phyloP scores from a whole-genome alignment of 179 eudicot species.

The Beta macrorhiza region DNA sequence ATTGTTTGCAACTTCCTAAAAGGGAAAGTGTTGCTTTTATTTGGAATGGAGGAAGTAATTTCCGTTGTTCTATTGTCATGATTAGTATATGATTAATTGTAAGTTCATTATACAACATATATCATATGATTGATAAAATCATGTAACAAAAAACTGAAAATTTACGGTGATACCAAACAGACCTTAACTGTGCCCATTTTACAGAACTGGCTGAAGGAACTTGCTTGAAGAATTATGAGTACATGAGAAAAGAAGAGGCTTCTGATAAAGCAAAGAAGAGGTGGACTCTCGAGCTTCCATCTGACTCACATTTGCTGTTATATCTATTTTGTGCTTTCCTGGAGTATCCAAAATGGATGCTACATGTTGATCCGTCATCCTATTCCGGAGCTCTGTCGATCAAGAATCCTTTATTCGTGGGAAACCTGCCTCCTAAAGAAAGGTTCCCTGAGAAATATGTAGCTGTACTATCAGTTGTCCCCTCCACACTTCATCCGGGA shows the following conservation, averaged over 20 bases:
- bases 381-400: slow-evolving; percentile 88
- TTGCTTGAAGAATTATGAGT: slow-evolving; percentile 84
- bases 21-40: too few species aligned
- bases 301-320: slow-evolving; percentile 83
- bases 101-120: too few species aligned
- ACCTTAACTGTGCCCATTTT: slow-evolving; percentile 17
- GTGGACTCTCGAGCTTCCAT: slow-evolving; percentile 89
- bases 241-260: slow-evolving; percentile 58
- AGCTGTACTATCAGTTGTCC: slow-evolving; percentile 75
- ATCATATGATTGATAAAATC: too few species aligned
- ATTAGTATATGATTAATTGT: too few species aligned
- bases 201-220: slow-evolving; percentile 93
- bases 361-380: slow-evolving; percentile 83
- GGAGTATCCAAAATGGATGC: slow-evolving; percentile 95
- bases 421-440: slow-evolving; percentile 87
- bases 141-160: too few species aligned
- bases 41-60: too few species aligned
- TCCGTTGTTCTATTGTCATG: too few species aligned
- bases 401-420: slow-evolving; percentile 91
- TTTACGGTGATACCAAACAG: too few species aligned
- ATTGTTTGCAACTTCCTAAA: too few species aligned
- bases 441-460: slow-evolving; percentile 89
- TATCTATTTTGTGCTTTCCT: slow-evolving; percentile 90
- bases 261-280: slow-evolving; percentile 69
- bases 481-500: slow-evolving; percentile 85